Base-by-base conservation (phyloP, 2,329 filamentous ascomycete genomes). In the Helicocarpus griseus region DNA sequence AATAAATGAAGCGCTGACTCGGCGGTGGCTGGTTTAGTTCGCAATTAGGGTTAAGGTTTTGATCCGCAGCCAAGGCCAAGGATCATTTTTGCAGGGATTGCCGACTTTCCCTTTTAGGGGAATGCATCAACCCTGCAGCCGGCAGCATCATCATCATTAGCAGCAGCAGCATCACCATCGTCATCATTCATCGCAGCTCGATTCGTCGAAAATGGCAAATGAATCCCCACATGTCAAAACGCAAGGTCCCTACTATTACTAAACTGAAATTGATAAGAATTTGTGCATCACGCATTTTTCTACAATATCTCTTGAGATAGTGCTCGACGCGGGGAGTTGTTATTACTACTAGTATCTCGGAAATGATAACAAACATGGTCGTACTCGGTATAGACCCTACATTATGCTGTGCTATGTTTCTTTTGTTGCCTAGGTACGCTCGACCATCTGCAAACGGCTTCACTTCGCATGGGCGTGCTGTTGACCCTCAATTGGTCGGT, bases 61-160 rank as follows among this genome's bases (percentile, higher is more conserved):
- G 9, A 9, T 35, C 5, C 33, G 33, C 33, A n/a, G 8, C n/a
- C n/a, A n/a, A n/a, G n/a, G n/a, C n/a, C n/a, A 21, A 8, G 17
- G 36, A 4, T 5, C 5, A 3, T 22, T 19, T 22, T 5, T 14
- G 13, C 5, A 14, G 33, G 33, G 2, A 4, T 35, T 35, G 17
- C 5, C 29, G 45, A 47, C 45, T 47, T 47, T 47, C 45, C 45
- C 29, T 24, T 47, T 47, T 36, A 31, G 36, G 45, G 36, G 45
- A 47, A 11, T 36, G 13, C 31, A 47, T 26, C 19, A 9, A 22
- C 17, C 17, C 38, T 41, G 38, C 19, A 5, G 22, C 38, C 17
- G 22, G 17, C 38, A 22, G 6, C 38, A n/a, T n/a, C n/a, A n/a
- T n/a, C n/a, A n/a, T n/a, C n/a, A n/a, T 36, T n/a, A 9, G 8